Conservation (phyloP, 176 grass and related monocot genomes). For the Melocanna baccifera region DNA sequence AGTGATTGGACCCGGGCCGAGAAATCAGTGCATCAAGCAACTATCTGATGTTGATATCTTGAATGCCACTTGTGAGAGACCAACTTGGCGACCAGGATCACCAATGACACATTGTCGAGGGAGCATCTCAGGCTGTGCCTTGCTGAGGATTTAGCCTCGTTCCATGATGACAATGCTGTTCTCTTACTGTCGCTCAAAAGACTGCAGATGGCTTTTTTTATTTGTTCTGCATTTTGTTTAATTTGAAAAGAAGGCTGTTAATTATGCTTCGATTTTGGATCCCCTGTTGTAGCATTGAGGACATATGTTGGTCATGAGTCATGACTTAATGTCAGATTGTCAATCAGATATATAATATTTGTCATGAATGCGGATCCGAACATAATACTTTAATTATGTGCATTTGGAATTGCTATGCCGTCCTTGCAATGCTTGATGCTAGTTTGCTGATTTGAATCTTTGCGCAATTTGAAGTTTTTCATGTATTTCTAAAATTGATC, state of each 20-base stretch:
- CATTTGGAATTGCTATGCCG: neutral
- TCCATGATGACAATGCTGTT: neutral
- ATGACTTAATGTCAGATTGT: neutral
- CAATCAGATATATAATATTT: conserved; percentile 21
- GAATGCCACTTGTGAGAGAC: conserved; percentile 74
- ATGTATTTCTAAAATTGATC: neutral
- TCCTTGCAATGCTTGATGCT: neutral
- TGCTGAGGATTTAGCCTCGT: conserved; percentile 69
- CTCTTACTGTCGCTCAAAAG: neutral
- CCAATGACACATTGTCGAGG: conserved; percentile 82
- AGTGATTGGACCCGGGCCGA: conserved; percentile 88
- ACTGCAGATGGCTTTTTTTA: conserved; percentile 26
- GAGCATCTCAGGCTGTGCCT: conserved; percentile 78
- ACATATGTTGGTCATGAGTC: conserved; percentile 10
- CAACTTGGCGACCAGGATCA: conserved; percentile 72
- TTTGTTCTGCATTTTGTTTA: conserved; percentile 24
- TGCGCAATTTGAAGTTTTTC: neutral
- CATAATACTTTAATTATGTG: neutral
- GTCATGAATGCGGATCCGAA: conserved; percentile 15
- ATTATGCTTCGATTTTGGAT: conserved; percentile 16
- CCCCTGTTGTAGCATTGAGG: conserved; percentile 19
- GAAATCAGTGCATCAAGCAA: conserved; percentile 91
- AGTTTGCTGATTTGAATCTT: neutral
- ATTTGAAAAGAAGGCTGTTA: conserved; percentile 23
- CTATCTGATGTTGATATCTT: conserved; percentile 87